Evolutionary conservation across 2,329 filamentous ascomycete species (phyloP).

Genomic region (Alternaria brassicae): DNA sequence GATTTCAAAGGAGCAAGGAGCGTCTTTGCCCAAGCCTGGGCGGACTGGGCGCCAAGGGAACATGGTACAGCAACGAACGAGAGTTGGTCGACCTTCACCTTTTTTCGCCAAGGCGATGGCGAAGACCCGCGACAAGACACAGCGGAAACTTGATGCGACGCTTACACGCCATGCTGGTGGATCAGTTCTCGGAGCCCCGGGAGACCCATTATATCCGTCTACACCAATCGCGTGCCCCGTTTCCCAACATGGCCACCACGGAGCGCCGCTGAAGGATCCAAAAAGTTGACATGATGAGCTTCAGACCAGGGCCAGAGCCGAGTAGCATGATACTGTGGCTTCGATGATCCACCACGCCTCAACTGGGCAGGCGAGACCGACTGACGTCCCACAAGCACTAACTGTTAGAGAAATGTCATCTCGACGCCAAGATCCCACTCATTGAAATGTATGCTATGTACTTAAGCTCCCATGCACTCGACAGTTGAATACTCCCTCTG

Average conservation of each 20-base stretch:
- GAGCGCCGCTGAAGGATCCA: not conserved
- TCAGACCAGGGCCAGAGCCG: not conserved
- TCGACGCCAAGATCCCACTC: not conserved
- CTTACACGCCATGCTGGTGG: not conserved
- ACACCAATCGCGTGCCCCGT: conserved; percentile 6
- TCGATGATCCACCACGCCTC: conserved; percentile 7
- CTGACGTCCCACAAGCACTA: not conserved
- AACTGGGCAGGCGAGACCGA: not conserved
- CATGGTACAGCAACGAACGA: conserved; percentile 1
- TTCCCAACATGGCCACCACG: not conserved
- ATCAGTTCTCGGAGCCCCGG: not conserved
- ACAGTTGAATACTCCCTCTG: not conserved
- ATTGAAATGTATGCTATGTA: not conserved
- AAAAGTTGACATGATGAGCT: not conserved
- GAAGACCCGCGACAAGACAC: not conserved
- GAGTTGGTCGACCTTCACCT: conserved; percentile 2
- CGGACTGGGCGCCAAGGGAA: conserved; percentile 8
- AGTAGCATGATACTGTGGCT: conserved; percentile 11
- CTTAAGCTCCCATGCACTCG: conserved; percentile 10
- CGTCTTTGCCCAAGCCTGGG: conserved; percentile 4
- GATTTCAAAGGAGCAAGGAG: conserved; percentile 5
- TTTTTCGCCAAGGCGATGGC: conserved; percentile 1
- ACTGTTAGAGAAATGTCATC: conserved; percentile 1
- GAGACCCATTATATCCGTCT: not conserved
- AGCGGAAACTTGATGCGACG: not conserved